These are phyloP conservation scores for Eimeria brunetti DNA, from an alignment of 169 alveolate species.

Conservation along the genomic window DNA sequence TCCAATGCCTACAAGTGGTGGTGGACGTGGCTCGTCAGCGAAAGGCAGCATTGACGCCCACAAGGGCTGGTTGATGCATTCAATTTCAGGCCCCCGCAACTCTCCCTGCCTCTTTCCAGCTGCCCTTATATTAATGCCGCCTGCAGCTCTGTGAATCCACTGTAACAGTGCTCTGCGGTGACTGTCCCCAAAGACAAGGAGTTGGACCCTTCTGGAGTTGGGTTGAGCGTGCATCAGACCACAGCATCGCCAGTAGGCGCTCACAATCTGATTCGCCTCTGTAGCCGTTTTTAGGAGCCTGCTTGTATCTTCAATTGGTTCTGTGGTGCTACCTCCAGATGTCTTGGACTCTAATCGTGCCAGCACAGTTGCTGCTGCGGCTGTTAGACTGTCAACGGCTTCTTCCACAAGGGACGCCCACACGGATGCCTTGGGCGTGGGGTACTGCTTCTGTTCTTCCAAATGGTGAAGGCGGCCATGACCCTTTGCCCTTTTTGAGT, in stretches of 20 bases:
- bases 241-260: slow-evolving; percentile 52
- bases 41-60: slow-evolving; percentile 70
- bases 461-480: slow-evolving; percentile 25
- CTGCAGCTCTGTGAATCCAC: slow-evolving; percentile 66
- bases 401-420: slow-evolving; percentile 60
- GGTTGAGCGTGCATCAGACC: slow-evolving; percentile 46
- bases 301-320: neutral
- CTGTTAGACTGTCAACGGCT: slow-evolving; percentile 12
- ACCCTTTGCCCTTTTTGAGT: slow-evolving; percentile 56
- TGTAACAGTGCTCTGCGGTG: slow-evolving; percentile 60
- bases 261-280: slow-evolving; percentile 30
- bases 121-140: slow-evolving; percentile 5
- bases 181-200: slow-evolving; percentile 56
- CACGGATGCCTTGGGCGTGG: neutral
- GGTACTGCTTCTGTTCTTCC: slow-evolving; percentile 19
- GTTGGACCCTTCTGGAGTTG: slow-evolving; percentile 15
- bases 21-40: neutral
- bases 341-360: neutral
- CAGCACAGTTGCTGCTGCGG: slow-evolving; percentile 15
- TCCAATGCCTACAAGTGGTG: neutral
- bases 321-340: neutral
- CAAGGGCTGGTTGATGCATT: slow-evolving; percentile 41
- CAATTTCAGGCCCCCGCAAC: slow-evolving; percentile 43
- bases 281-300: slow-evolving; percentile 29
- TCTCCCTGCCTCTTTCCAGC: slow-evolving; percentile 42